Evolutionary conservation across 352 stramenopile genomes (phyloP).

Genomic region (Phytophthora cajani): DNA sequence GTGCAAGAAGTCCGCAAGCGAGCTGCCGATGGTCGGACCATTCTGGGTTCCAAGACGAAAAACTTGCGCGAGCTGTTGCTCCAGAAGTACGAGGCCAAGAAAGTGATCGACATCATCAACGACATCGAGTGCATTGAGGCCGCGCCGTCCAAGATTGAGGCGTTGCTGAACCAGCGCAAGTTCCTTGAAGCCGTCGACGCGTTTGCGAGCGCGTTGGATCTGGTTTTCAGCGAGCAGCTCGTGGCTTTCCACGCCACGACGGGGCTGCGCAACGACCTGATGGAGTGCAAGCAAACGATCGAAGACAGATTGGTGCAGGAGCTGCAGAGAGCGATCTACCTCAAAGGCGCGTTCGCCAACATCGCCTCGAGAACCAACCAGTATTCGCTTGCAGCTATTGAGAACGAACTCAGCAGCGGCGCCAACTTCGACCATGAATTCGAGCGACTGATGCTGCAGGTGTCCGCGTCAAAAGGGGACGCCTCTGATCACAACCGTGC

Average conservation of each 20-base stretch:
- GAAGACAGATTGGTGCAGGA: constrained; percentile 80
- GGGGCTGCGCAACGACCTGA: constrained; percentile 74
- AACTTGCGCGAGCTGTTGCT: constrained; percentile 81
- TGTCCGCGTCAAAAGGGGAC: constrained; percentile 16
- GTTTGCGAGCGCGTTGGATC: constrained; percentile 76
- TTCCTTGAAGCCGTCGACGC: constrained; percentile 73
- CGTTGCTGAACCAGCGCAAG: constrained; percentile 58
- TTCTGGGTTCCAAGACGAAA: constrained; percentile 85
- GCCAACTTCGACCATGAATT: constrained; percentile 67
- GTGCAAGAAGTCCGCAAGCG: constrained; percentile 74
- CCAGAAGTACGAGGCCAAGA: constrained; percentile 86
- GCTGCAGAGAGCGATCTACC: constrained; percentile 75
- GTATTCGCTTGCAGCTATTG: constrained; percentile 72
- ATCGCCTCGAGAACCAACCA: constrained; percentile 68
- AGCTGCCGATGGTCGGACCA: constrained; percentile 77
- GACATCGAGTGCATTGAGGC: constrained; percentile 86
- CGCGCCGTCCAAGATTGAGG: constrained; percentile 68
- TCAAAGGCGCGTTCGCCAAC: constrained; percentile 70
- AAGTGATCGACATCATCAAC: constrained; percentile 85
- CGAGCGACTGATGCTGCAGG: constrained; percentile 56
- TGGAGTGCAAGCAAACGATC: constrained; percentile 88
- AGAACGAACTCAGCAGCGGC: constrained; percentile 76
- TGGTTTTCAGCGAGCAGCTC: constrained; percentile 84
- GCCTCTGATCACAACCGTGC: background rate
- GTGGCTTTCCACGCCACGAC: constrained; percentile 82